phyloP scores from a whole-genome alignment of 169 alveolate genomes.

The Plasmodium sp. region DNA sequence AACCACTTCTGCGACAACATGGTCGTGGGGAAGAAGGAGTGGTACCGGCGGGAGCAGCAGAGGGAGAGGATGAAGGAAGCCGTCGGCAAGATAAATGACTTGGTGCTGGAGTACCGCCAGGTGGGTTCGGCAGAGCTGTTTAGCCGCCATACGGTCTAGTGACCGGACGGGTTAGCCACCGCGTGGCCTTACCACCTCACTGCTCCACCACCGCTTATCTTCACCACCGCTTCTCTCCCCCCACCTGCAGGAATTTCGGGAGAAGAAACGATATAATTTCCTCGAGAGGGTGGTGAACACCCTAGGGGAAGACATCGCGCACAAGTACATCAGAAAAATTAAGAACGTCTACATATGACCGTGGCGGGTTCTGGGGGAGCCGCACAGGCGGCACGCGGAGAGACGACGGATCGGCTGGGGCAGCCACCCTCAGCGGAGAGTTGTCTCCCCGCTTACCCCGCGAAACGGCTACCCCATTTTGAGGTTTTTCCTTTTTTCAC shows the following conservation, averaged over 20 bases:
- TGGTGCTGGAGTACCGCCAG: slow-evolving; percentile 68
- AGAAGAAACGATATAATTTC: slow-evolving; percentile 82
- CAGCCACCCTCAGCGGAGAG: not conserved
- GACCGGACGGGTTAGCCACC: too few relatives aligned
- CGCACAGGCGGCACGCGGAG: not conserved
- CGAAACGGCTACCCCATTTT: not conserved
- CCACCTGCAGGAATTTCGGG: slow-evolving; percentile 76
- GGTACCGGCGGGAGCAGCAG: slow-evolving; percentile 87
- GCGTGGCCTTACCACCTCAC: not conserved
- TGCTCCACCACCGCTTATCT: not conserved
- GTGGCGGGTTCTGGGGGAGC: not conserved
- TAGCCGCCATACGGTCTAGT: too few relatives aligned
- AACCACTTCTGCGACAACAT: slow-evolving; percentile 88
- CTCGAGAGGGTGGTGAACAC: slow-evolving; percentile 87
- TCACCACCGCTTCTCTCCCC: not conserved
- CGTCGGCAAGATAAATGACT: slow-evolving; percentile 42
- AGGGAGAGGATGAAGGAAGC: slow-evolving; percentile 45
- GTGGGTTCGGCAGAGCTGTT: not conserved
- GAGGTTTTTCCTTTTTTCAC: not conserved
- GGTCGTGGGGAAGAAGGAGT: slow-evolving; percentile 86
- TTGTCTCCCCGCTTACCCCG: not conserved
- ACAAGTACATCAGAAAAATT: slow-evolving; percentile 86
- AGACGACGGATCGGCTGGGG: not conserved
- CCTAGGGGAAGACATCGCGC: slow-evolving; percentile 89
- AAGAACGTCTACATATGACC: slow-evolving; percentile 61